Evolutionary conservation across 2,329 filamentous ascomycete genomes (phyloP).

Genomic region (Magnaporthiopsis rhizophila): DNA sequence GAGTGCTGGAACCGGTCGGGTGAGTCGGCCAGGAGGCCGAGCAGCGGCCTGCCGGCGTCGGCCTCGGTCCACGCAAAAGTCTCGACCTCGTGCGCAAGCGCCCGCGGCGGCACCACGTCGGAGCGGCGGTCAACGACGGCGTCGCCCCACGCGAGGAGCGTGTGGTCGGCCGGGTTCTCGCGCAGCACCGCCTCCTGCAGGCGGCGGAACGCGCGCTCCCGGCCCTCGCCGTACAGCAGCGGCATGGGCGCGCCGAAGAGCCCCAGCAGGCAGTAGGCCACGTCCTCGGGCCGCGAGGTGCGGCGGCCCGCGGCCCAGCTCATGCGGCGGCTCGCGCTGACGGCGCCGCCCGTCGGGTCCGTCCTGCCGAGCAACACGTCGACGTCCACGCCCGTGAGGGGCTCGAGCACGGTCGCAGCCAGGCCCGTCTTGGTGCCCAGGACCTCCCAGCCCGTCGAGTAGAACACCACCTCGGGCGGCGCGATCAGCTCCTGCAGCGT

Average conservation of each 20-base stretch:
- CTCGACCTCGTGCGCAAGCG: conserved; percentile 1
- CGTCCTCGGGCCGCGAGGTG: conserved; percentile 15
- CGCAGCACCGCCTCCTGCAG: conserved; percentile 15
- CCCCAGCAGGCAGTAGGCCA: conserved; percentile 16
- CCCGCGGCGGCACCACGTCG: not conserved
- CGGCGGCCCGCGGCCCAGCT: conserved; percentile 12
- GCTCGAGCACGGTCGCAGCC: not conserved
- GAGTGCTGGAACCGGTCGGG: conserved; percentile 5
- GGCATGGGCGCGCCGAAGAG: conserved; percentile 15
- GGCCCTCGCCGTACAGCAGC: conserved; percentile 15
- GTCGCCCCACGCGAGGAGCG: conserved; percentile 17
- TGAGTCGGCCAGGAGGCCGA: conserved; percentile 5
- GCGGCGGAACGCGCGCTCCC: conserved; percentile 12
- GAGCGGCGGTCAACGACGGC: not conserved
- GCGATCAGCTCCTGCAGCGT: conserved; percentile 12
- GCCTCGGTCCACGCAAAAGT: not conserved
- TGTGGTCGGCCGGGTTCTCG: conserved; percentile 10
- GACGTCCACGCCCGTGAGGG: conserved; percentile 4
- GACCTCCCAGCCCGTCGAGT: conserved; percentile 2
- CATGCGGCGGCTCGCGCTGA: conserved; percentile 9
- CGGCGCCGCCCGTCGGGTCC: not conserved
- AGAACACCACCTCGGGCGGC: conserved; percentile 7
- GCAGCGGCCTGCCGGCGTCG: not conserved
- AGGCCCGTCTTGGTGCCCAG: conserved; percentile 6
- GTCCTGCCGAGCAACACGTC: not conserved